These are phyloP conservation scores for Candida caryicola DNA, from an alignment of 805 yeast species.

Conservation along the genomic window DNA sequence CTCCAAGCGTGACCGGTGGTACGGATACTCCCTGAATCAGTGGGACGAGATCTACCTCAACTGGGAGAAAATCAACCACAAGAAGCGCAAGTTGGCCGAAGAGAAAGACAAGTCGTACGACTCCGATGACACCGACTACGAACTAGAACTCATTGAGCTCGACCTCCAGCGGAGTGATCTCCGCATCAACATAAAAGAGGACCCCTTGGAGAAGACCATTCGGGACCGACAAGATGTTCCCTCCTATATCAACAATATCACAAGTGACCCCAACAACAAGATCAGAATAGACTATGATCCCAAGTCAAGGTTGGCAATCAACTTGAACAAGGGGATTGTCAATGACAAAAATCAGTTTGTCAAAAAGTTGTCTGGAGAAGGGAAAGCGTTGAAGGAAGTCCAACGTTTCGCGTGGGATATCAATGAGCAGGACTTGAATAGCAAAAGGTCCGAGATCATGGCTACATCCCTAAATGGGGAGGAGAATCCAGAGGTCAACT, in stretches of 20 bases:
- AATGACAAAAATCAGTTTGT: constrained; percentile 49
- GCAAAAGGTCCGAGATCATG: constrained; percentile 8
- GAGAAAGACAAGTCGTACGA: constrained; percentile 17
- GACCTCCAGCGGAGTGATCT: constrained; percentile 28
- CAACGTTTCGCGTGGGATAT: constrained; percentile 39
- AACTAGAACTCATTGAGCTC: constrained; percentile 38
- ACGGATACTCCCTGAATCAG: constrained; percentile 66
- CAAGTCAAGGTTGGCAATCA: constrained; percentile 41
- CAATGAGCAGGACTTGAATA: constrained; percentile 14
- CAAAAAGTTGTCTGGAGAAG: constrained; percentile 47
- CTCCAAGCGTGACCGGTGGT: constrained; percentile 77
- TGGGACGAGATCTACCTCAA: constrained; percentile 50
- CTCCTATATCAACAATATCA: constrained; percentile 51
- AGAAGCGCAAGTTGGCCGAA: constrained; percentile 4
- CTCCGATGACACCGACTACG: constrained; percentile 40
- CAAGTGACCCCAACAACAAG: constrained; percentile 18
- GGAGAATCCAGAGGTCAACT: constrained; percentile 17
- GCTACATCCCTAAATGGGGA: constrained; percentile 9
- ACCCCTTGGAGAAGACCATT: constrained; percentile 43
- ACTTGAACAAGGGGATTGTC: constrained; percentile 28
- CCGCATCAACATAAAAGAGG: constrained; percentile 23
- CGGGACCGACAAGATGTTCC: constrained; percentile 78
- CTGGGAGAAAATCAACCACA: constrained; percentile 41
- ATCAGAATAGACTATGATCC: constrained; percentile 49
- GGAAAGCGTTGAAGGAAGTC: constrained; percentile 18